A percentile compares a stretch with the other conserved stretches of the same genome.
phyloP scores from a whole-genome alignment of 768 basidiomycete genomes.

The Amyloporia xantha region DNA sequence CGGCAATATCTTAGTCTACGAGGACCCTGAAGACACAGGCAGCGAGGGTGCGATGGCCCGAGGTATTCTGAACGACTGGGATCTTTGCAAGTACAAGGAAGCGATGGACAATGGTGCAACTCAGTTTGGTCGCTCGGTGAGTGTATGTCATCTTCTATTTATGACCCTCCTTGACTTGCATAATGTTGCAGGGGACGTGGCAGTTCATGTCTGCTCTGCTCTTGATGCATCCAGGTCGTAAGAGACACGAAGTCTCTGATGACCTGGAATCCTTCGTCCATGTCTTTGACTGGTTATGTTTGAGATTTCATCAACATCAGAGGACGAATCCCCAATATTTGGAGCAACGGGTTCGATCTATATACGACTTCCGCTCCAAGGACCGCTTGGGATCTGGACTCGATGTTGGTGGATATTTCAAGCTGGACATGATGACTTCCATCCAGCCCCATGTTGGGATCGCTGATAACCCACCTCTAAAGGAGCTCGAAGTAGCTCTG shows the following conservation, averaged over 20 bases:
- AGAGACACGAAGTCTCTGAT: conserved; percentile 6
- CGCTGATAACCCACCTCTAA: no score
- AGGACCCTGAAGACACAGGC: no score
- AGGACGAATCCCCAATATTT: neutral
- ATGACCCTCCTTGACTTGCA: no score
- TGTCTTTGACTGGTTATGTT: conserved; percentile 3
- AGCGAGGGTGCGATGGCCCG: no score
- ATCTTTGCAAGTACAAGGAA: neutral
- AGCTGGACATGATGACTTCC: no score
- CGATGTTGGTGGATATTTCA: no score
- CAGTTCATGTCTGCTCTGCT: conserved; percentile 12
- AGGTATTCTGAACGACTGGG: neutral
- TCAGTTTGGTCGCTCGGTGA: neutral
- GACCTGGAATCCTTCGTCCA: conserved; percentile 18
- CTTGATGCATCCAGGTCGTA: conserved; percentile 4
- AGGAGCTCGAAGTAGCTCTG: no score
- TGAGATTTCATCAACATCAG: neutral
- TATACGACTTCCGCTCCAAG: neutral
- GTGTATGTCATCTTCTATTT: neutral
- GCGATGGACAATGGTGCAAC: neutral
- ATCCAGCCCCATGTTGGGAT: no score
- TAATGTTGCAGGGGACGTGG: conserved; percentile 20
- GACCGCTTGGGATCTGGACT: neutral
- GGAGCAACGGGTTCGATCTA: neutral
- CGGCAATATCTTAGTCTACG: no score